Evolutionary conservation across 345 rosid genomes (phyloP).

Genomic region (Melaleuca quinquenervia): DNA sequence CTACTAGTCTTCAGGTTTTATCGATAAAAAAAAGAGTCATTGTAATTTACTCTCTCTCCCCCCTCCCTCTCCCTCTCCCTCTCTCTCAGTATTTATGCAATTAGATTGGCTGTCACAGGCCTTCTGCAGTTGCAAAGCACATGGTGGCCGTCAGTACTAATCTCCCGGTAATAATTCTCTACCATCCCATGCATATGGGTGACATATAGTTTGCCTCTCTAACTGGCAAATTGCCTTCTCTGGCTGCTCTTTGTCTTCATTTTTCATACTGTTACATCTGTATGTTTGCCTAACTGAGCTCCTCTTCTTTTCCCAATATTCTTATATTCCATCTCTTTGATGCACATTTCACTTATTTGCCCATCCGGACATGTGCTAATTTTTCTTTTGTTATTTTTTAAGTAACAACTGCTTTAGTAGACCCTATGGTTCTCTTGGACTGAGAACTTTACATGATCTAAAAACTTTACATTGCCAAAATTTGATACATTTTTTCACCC

Average conservation of each 20-base stretch:
- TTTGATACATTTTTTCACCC: not conserved
- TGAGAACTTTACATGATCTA: not conserved
- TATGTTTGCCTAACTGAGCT: not conserved
- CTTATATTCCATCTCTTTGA: not conserved
- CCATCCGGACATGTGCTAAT: not conserved
- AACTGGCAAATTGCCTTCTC: not conserved
- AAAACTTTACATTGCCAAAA: not conserved
- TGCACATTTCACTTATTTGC: not conserved
- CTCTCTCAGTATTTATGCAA: not conserved
- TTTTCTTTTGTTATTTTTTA: not conserved
- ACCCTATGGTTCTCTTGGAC: not conserved
- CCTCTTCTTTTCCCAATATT: not conserved
- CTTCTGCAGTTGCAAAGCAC: conserved; percentile 92
- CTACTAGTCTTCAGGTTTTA: not conserved
- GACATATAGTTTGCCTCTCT: not conserved
- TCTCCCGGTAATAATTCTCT: conserved; percentile 40
- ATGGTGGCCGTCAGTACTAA: conserved; percentile 99
- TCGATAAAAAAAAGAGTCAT: not conserved
- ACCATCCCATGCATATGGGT: not conserved
- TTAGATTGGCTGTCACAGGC: conserved; percentile 24
- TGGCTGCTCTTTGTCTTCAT: not conserved
- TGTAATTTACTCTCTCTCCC: not conserved
- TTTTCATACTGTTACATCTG: not conserved
- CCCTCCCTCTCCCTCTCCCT: not conserved
- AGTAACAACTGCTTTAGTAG: not conserved